phyloP scores from a whole-genome alignment of 2,329 filamentous ascomycete genomes.

The Colletotrichum ledebouriae region DNA sequence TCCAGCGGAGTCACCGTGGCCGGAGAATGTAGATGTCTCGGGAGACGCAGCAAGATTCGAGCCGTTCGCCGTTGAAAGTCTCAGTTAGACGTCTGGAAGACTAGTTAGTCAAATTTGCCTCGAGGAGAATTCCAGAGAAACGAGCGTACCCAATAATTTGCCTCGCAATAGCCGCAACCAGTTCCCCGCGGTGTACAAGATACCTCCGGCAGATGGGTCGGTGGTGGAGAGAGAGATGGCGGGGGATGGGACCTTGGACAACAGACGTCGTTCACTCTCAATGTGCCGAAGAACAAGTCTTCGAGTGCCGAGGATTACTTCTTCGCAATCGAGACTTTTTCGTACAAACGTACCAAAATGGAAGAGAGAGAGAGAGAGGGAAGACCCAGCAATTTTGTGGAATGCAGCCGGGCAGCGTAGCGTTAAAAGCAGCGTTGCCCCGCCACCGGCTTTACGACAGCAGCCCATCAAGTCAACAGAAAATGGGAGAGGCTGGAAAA shows the following conservation, averaged over 20 bases:
- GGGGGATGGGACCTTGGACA: constrained; percentile 4
- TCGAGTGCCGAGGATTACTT: not conserved
- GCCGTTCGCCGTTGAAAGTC: constrained; percentile 7
- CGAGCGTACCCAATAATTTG: not conserved
- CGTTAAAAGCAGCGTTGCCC: constrained; percentile 61
- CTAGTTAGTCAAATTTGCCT: constrained; percentile 7
- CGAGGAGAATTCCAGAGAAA: not conserved
- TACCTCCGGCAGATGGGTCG: constrained; percentile 5
- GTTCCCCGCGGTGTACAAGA: constrained; percentile 11
- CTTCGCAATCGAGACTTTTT: not conserved
- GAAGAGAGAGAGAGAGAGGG: constrained; percentile 26
- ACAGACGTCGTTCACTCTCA: not conserved
- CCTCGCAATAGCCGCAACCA: not conserved
- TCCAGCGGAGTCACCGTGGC: constrained; percentile 26
- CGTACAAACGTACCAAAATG: constrained; percentile 17
- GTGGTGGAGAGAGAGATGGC: not conserved
- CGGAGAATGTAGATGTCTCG: constrained; percentile 32
- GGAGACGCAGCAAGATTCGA: constrained; percentile 2
- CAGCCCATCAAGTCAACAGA: constrained; percentile 50
- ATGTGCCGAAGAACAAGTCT: not conserved
- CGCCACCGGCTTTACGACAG: constrained; percentile 56
- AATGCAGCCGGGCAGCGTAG: constrained; percentile 34
- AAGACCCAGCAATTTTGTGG: constrained; percentile 11
- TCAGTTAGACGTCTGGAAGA: not conserved
- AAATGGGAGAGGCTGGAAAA: constrained; percentile 51